Evolutionary conservation across 2,329 filamentous ascomycete species (phyloP).

Genomic region (Eurotiales sp.): DNA sequence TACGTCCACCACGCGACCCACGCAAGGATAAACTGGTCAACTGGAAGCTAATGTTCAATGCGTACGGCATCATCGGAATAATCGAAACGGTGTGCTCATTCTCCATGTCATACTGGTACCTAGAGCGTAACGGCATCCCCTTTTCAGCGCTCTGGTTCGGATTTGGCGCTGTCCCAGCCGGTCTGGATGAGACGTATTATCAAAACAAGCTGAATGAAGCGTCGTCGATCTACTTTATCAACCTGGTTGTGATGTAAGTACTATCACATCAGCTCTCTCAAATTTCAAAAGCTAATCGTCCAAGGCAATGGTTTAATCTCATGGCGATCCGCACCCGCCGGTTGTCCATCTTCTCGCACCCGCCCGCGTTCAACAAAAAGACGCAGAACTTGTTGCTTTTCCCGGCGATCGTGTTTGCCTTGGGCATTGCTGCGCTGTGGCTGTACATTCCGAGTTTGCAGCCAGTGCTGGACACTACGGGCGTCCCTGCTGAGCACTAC

Average conservation of each 20-base stretch:
- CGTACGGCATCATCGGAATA: constrained; percentile 68
- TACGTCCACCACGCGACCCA: constrained; percentile 63
- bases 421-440: constrained; percentile 68
- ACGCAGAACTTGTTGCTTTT: constrained; percentile 68
- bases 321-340: constrained; percentile 64
- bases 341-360: constrained; percentile 68
- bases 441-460: constrained; percentile 63
- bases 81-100: constrained; percentile 59
- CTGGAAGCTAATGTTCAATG: constrained; percentile 67
- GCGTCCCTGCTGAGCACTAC: constrained; percentile 69
- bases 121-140: constrained; percentile 55
- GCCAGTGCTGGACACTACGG: constrained; percentile 55
- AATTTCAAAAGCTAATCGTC: too few relatives aligned
- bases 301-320: constrained; percentile 68
- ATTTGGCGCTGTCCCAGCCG: constrained; percentile 54
- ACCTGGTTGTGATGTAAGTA: constrained; percentile 72
- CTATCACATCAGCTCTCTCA: too few relatives aligned
- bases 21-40: constrained; percentile 70
- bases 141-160: constrained; percentile 66
- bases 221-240: constrained; percentile 75
- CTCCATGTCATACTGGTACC: constrained; percentile 65
- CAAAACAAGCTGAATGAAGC: constrained; percentile 58
- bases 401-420: constrained; percentile 65
- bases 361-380: constrained; percentile 60
- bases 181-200: constrained; percentile 54